Conservation (phyloP, 441 rosid genomes). For the Bruguiera hainesii region DNA sequence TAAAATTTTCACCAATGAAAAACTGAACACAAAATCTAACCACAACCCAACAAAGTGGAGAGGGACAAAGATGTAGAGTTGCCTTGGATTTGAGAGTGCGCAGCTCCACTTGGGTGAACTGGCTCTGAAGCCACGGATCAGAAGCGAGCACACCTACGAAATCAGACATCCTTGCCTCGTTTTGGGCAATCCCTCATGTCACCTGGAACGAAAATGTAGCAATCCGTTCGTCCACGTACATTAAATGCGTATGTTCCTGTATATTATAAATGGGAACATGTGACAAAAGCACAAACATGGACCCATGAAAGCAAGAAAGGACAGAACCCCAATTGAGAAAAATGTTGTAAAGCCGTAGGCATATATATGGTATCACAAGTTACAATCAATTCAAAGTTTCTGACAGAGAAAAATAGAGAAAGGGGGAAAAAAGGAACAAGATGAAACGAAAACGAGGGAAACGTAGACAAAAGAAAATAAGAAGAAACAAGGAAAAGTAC, state of each 20-base stretch:
- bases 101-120: conserved; percentile 97
- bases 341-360: conserved; percentile 11
- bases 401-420: background rate
- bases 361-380: background rate
- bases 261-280: too few relatives aligned
- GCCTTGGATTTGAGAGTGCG: conserved; percentile 93
- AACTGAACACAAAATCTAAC: background rate
- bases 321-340: conserved; percentile 20
- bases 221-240: conserved; percentile 2
- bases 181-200: conserved; percentile 14
- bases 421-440: background rate
- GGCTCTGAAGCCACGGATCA: conserved; percentile 98
- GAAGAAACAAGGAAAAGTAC: background rate
- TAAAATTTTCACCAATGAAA: too few relatives aligned
- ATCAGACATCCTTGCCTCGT: conserved; percentile 58
- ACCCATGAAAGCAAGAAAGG: conserved; percentile 3
- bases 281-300: conserved; percentile 1
- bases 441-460: background rate
- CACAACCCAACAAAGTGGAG: background rate
- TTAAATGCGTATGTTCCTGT: too few relatives aligned
- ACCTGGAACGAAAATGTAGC: conserved; percentile 6
- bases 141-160: conserved; percentile 88
- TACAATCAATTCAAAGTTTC: background rate
- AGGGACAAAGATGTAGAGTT: conserved; percentile 7
- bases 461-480: too few relatives aligned